These are phyloP conservation scores for Candida ipomoeae DNA, from an alignment of 805 yeast species.

Conservation along the genomic window DNA sequence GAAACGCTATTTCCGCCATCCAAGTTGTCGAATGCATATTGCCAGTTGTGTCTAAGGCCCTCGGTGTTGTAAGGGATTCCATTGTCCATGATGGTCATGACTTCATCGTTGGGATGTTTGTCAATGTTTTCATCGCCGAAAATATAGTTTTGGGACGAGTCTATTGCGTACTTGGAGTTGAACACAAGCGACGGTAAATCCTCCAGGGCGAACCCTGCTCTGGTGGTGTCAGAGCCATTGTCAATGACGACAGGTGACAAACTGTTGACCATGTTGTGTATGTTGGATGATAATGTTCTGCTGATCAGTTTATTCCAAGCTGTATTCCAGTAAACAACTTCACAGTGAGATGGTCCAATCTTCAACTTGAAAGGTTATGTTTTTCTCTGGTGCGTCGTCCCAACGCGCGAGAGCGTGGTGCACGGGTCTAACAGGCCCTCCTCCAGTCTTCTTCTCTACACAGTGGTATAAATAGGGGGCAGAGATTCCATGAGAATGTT, in stretches of 20 bases:
- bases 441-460: no score
- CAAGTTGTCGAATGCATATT: conserved; percentile 52
- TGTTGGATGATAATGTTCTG: not conserved
- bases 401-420: not conserved
- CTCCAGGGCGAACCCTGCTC: conserved; percentile 66
- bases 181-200: conserved; percentile 59
- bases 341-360: not conserved
- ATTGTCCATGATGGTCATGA: conserved; percentile 57
- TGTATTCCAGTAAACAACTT: not conserved
- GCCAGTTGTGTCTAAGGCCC: conserved; percentile 63
- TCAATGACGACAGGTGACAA: conserved; percentile 68
- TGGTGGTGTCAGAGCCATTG: conserved; percentile 58
- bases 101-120: conserved; percentile 41
- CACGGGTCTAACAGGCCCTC: not conserved
- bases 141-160: conserved; percentile 26
- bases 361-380: not conserved
- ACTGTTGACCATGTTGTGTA: conserved; percentile 23
- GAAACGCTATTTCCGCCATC: conserved; percentile 39
- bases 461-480: no score
- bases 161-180: conserved; percentile 51
- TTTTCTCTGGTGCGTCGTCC: conserved; percentile 2
- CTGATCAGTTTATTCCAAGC: not conserved
- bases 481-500: no score
- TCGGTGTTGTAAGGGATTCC: conserved; percentile 74
- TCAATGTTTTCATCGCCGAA: conserved; percentile 48